Percentiles rank a stretch among this genome's conserved stretches.
phyloP scores from a whole-genome alignment of 176 grass and related monocot genomes.

The Dendrocalamus sinicus region DNA sequence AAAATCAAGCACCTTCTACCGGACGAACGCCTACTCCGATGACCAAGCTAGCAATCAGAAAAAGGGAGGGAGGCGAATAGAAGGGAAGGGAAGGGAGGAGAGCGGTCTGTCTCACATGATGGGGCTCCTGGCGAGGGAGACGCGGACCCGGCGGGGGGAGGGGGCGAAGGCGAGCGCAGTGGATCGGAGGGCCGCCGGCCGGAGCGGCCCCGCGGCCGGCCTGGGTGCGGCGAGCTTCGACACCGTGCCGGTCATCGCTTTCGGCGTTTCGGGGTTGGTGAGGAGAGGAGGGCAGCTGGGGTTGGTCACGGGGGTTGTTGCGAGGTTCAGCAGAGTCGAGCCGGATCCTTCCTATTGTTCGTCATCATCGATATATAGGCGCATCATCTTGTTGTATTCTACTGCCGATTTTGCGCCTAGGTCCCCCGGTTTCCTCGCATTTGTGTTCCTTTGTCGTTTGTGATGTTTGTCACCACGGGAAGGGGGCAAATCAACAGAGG shows the following conservation, averaged over 20 bases:
- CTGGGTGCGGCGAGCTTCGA: slow-evolving; percentile 56
- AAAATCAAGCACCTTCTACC: not conserved
- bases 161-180: slow-evolving; percentile 36
- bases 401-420: not conserved
- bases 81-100: fast-evolving
- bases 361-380: slow-evolving; percentile 44
- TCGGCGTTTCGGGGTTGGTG: slow-evolving; percentile 46
- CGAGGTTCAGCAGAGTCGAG: slow-evolving; percentile 26
- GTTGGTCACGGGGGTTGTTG: slow-evolving; percentile 47
- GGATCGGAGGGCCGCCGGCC: slow-evolving; percentile 25
- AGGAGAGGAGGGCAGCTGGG: not conserved
- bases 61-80: not conserved
- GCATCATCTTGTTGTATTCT: no score
- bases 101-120: slow-evolving; percentile 36
- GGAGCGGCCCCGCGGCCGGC: slow-evolving; percentile 18
- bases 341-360: not conserved
- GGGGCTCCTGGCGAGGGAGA: slow-evolving; percentile 63
- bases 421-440: fast-evolving
- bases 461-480: no score
- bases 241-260: slow-evolving; percentile 49
- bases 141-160: slow-evolving; percentile 41
- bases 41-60: not conserved
- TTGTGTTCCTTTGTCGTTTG: not conserved
- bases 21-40: not conserved
- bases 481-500: no score